Conservation (phyloP, 305 asterid species). For the Rubia tinctorum region DNA sequence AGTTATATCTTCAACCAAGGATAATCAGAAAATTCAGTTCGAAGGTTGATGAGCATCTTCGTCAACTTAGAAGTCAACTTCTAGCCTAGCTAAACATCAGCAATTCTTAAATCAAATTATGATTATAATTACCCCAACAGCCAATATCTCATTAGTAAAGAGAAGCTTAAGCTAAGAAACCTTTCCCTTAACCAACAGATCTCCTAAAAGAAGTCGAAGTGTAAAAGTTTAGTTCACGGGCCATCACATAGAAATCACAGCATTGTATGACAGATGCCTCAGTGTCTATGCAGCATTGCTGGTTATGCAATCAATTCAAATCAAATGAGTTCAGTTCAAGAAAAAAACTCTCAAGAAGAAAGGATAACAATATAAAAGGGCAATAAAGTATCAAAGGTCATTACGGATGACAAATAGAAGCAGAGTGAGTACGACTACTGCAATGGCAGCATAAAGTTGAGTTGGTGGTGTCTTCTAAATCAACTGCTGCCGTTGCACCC, state of each 20-base stretch:
- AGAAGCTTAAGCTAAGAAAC: not conserved
- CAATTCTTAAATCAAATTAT: not conserved
- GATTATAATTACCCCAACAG: not conserved
- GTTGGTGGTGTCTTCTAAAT: slow-evolving; percentile 24
- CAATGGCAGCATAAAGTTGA: slow-evolving; percentile 29
- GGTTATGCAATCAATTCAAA: not conserved
- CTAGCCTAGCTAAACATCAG: slow-evolving; percentile 1
- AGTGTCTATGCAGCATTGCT: not conserved
- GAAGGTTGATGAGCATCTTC: too few relatives aligned
- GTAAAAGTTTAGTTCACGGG: not conserved
- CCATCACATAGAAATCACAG: not conserved
- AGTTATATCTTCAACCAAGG: slow-evolving; percentile 2
- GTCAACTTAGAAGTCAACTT: not conserved
- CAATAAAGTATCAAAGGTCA: not conserved
- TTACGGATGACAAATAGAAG: slow-evolving; percentile 30
- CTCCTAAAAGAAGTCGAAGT: not conserved
- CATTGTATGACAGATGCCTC: not conserved
- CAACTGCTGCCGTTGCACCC: slow-evolving; percentile 20
- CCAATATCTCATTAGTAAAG: not conserved
- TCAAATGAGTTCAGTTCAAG: not conserved
- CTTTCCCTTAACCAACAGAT: not conserved
- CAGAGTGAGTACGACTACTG: slow-evolving; percentile 20
- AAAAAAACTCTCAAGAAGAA: not conserved
- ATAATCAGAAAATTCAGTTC: too few relatives aligned
- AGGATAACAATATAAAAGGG: not conserved